phyloP scores from a whole-genome alignment of 345 rosid genomes.

The Citrus sinensis region DNA sequence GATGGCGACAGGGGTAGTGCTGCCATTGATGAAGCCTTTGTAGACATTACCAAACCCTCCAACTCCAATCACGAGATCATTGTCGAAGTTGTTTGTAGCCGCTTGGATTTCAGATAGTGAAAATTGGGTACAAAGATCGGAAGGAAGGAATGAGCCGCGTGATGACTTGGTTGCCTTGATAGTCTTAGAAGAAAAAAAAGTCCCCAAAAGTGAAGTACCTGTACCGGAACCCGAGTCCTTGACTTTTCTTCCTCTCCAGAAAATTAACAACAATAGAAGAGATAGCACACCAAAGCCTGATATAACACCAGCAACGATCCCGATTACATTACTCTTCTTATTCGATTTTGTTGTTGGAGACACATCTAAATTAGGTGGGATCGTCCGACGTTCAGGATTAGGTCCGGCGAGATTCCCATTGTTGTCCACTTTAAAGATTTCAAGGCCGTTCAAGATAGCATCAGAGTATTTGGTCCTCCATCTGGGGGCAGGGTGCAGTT shows the following conservation, averaged over 20 bases:
- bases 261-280: background rate
- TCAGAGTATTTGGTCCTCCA: background rate
- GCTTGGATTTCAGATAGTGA: conserved; percentile 16
- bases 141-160: background rate
- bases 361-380: background rate
- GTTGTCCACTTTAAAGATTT: conserved; percentile 44
- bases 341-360: background rate
- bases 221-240: background rate
- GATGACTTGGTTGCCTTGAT: background rate
- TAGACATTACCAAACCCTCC: conserved; percentile 44
- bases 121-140: background rate
- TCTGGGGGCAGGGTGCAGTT: conserved; percentile 12
- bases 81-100: conserved; percentile 38
- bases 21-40: conserved; percentile 34
- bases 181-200: background rate
- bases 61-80: conserved; percentile 23
- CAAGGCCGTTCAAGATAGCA: conserved; percentile 54
- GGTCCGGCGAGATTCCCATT: background rate
- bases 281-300: background rate
- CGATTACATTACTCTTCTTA: background rate
- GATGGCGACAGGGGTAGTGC: conserved; percentile 30
- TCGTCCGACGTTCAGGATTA: conserved; percentile 23
- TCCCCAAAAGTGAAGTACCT: background rate
- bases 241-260: background rate
- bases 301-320: background rate